Base-by-base conservation (phyloP, 2,329 filamentous ascomycete species). In the Aspergillus sojae region DNA sequence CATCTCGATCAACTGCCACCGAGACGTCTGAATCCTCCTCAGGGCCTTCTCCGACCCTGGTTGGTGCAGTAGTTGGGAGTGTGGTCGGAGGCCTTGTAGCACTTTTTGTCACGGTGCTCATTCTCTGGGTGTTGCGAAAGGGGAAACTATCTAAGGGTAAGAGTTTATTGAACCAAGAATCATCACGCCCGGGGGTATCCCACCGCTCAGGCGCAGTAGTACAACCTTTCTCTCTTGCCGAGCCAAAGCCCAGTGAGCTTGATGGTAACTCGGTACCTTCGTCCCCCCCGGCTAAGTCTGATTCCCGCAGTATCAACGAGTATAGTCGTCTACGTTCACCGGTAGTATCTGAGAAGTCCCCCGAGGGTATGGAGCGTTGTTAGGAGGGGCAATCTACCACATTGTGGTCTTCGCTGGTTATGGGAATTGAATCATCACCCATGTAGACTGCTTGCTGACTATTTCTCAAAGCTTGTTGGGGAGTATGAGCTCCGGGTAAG, bases 181-280 rank as follows among this genome's bases (percentile, higher is more conserved):
- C 39, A 1, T 0, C 9, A 19, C 0, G 0, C 0, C 19, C 0
- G 39, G 19, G 7, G 1, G 39, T 43, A 9, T 43, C 19, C 1
- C 3, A 7, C n/a, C 19, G 6, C 9, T 2, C 4, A 11, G 19
- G 3, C 9, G 3, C 19, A 43, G n/a, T 2, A 10, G 0, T 11
- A 5, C 19, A 43, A 21, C 1, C 39, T 0, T n/a, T 0, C 1
- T 7, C 6, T 43, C 39, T 7, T 43, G 19, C 19, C 21, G 19
- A 43, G 6, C 39, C 6, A n/a, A 43, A 43, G 9, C 19, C 7
- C 16, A 21, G 19, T n/a, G 39, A 9, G 6, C 19, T 43, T 10
- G 39, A n/a, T 19, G 39, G 19, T 12, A 16, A 36, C 12, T 43
- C 9, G 9, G 39, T 7, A n/a, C 16, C 39, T 1, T 11, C 5